Percentiles rank a stretch among this genome's conserved stretches.
Conservation (phyloP, 768 basidiomycete species). For the Mycena maculata region DNA sequence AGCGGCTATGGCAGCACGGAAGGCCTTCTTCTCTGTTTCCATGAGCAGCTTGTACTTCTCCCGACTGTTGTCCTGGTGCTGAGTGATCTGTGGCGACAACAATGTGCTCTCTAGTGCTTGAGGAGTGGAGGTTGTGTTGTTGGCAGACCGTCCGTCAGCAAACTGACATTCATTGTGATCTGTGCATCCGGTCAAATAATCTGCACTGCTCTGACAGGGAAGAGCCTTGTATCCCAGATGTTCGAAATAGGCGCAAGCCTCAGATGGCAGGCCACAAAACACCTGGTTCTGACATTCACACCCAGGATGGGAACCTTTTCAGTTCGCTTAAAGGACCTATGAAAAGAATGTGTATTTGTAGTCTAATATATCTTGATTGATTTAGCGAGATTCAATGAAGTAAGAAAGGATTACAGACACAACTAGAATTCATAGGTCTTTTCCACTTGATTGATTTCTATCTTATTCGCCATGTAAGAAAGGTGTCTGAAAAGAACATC, state of each 20-base stretch:
- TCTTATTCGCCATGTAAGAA: no score
- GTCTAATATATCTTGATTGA: no score
- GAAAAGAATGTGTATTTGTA: no score
- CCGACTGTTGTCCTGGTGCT: slow-evolving; percentile 58
- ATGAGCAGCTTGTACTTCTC: slow-evolving; percentile 65
- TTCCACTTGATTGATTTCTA: no score
- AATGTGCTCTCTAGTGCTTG: slow-evolving; percentile 75
- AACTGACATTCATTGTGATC: slow-evolving; percentile 89
- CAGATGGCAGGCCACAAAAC: slow-evolving; percentile 79
- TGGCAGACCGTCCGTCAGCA: slow-evolving; percentile 66
- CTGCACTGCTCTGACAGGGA: slow-evolving; percentile 86
- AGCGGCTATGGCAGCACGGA: slow-evolving; percentile 77
- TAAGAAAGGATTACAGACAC: no score
- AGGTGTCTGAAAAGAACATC: no score
- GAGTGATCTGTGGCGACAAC: slow-evolving; percentile 58
- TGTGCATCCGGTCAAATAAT: slow-evolving; percentile 87
- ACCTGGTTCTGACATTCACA: slow-evolving; percentile 81
- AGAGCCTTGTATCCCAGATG: slow-evolving; percentile 76
- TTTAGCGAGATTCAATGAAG: no score
- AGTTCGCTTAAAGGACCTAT: slow-evolving; percentile 80
- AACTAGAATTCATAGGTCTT: no score
- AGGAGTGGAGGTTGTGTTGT: slow-evolving; percentile 75
- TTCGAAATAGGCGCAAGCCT: slow-evolving; percentile 86
- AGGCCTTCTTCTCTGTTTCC: slow-evolving; percentile 75
- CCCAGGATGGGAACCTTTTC: slow-evolving; percentile 94